A percentile compares a stretch with the other conserved stretches of the same genome.
Evolutionary conservation across 176 grass and related monocot species (phyloP).

Genomic region (Bolboschoenus planiculmis): DNA sequence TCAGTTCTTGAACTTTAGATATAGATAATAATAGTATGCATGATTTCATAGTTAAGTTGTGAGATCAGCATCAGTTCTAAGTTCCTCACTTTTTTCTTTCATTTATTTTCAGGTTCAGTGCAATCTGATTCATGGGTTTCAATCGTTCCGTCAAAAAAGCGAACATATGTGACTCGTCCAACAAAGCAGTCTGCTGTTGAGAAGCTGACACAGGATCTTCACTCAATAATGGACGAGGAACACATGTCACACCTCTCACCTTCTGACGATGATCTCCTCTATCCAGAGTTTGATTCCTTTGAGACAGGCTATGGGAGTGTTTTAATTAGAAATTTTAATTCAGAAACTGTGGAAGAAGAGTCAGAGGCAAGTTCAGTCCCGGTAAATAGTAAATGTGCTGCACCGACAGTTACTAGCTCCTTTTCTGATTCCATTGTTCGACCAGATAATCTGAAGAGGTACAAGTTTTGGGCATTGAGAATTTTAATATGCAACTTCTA

Average conservation of each 20-base stretch:
- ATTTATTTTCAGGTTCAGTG: conserved; percentile 28
- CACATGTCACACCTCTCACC: conserved; percentile 26
- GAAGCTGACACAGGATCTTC: conserved; percentile 39
- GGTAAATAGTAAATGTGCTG: background rate
- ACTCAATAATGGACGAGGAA: conserved; percentile 41
- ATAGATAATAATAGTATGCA: background rate
- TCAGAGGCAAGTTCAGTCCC: conserved; percentile 35
- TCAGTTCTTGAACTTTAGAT: background rate
- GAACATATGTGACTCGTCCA: conserved; percentile 26
- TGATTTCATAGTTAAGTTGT: background rate
- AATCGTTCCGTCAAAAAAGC: conserved; percentile 36
- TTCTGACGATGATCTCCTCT: conserved; percentile 38
- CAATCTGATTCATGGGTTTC: conserved; percentile 34
- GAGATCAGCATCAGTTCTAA: background rate
- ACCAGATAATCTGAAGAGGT: conserved; percentile 8
- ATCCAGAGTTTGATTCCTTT: conserved; percentile 23
- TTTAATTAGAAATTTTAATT: conserved; percentile 27
- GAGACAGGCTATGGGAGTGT: conserved; percentile 48
- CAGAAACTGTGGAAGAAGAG: conserved; percentile 36
- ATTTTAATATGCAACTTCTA: background rate
- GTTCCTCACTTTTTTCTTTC: background rate
- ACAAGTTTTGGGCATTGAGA: background rate
- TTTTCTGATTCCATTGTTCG: background rate
- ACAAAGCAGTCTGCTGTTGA: conserved; percentile 36
- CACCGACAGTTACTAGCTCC: conserved; percentile 5